Percentiles rank a stretch among this genome's conserved stretches.
Evolutionary conservation across 768 basidiomycete species (phyloP).

Genomic region (Calocybe gangraenosa): DNA sequence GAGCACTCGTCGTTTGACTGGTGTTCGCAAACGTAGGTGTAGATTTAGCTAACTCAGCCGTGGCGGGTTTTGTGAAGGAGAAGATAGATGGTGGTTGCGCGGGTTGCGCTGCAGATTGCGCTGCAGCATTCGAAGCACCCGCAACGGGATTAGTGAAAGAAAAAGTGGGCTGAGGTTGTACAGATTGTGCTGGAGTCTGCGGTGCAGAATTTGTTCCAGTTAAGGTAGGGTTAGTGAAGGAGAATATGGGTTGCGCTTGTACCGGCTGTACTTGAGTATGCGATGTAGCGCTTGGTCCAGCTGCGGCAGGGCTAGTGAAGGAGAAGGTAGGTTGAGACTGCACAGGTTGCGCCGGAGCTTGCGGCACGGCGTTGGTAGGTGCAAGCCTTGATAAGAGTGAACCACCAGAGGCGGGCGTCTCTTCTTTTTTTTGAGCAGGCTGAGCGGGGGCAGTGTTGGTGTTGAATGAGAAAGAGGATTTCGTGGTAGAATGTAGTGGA

Average conservation of each 20-base stretch:
- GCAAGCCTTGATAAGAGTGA: conserved; percentile 22
- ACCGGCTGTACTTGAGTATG: too few relatives aligned
- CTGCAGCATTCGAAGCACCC: neutral
- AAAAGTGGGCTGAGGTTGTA: too few relatives aligned
- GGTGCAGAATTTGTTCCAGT: too few relatives aligned
- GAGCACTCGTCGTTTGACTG: conserved; percentile 16
- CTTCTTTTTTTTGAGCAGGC: conserved; percentile 13
- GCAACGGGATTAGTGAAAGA: too few relatives aligned
- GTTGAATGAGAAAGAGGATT: conserved; percentile 14
- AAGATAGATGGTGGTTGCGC: too few relatives aligned
- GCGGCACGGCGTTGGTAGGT: conserved; percentile 1
- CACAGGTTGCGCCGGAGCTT: conserved; percentile 17
- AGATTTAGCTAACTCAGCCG: conserved; percentile 19
- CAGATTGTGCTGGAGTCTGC: too few relatives aligned
- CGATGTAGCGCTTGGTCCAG: too few relatives aligned
- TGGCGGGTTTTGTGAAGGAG: conserved; percentile 9
- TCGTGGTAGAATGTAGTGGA: conserved; percentile 1
- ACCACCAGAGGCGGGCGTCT: conserved; percentile 9
- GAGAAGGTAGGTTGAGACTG: too few relatives aligned
- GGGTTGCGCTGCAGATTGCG: conserved; percentile 1
- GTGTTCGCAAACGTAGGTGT: conserved; percentile 9
- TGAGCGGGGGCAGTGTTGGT: too few relatives aligned
- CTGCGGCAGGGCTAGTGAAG: too few relatives aligned
- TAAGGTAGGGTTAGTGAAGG: too few relatives aligned
- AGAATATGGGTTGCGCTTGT: too few relatives aligned